These are phyloP conservation scores for Daldinia caldariorum DNA, from an alignment of 495 filamentous ascomycete genomes.

Conservation along the genomic window DNA sequence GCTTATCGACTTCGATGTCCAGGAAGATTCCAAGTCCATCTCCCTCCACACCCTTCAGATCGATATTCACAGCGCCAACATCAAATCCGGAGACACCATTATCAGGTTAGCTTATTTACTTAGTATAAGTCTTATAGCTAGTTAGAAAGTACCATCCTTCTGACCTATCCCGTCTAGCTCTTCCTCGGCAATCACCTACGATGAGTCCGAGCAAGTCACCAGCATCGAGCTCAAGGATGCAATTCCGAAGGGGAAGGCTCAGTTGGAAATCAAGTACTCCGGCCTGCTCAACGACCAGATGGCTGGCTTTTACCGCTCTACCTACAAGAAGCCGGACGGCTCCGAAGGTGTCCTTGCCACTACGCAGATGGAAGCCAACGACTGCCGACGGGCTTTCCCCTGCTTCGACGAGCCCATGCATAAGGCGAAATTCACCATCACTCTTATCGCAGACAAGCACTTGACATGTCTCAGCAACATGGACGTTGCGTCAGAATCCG, in stretches of 20 bases:
- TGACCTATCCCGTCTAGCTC: constrained; percentile 52
- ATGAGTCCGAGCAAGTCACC: constrained; percentile 70
- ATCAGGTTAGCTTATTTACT: constrained; percentile 43
- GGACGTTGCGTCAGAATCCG: constrained; percentile 74
- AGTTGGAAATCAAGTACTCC: constrained; percentile 72
- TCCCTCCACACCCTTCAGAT: constrained; percentile 89
- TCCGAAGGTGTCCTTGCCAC: constrained; percentile 72
- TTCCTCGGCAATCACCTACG: constrained; percentile 65
- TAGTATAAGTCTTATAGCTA: constrained; percentile 19
- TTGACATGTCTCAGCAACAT: constrained; percentile 83
- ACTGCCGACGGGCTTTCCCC: constrained; percentile 77
- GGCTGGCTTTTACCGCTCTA: constrained; percentile 84
- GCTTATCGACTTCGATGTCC: constrained; percentile 79
- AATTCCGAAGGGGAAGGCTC: constrained; percentile 69
- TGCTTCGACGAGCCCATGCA: constrained; percentile 83
- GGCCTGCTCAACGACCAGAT: constrained; percentile 80
- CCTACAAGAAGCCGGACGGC: constrained; percentile 73
- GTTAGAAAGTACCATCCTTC: constrained; percentile 8
- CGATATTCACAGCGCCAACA: constrained; percentile 78
- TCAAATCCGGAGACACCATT: constrained; percentile 64
- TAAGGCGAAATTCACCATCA: constrained; percentile 78
- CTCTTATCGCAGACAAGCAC: constrained; percentile 76
- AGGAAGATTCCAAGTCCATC: constrained; percentile 85
- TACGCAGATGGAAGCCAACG: constrained; percentile 85
- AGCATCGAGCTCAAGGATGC: constrained; percentile 70